Base-by-base conservation (phyloP, 129 eudicot species). In the Centella asiatica region DNA sequence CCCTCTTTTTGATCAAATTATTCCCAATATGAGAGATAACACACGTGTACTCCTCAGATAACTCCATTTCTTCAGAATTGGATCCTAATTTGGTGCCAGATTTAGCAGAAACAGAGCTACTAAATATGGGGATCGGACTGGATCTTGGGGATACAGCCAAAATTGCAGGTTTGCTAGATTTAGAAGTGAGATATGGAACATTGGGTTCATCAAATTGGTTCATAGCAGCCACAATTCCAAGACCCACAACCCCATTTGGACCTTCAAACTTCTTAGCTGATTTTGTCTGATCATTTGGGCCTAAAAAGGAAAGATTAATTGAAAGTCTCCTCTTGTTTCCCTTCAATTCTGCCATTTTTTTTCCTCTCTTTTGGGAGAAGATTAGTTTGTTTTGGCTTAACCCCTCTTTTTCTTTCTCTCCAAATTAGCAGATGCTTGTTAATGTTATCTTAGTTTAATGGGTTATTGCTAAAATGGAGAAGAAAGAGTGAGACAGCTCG, bases 1-100 rank as follows among this genome's bases (percentile, higher is more conserved):
- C 90, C 22, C 73, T 72, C 76, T 83, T 87, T 79, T 80, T 72
- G 34, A 87, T 69, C 62, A 77, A 51, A 68, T 78, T 87, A 29
- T 78, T 72, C 58, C 95, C 95, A 20, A 82, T 69, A 45, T 83
- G 87, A n/a, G 90, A 77, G 19, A 78, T 80, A 61, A 87, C 90
- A 65, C 95, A 83, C 4, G 95, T 87, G 55, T 87, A 87, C 73
- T 83, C 95, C 70, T 87, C 95, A 67, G 70, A 75, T 47, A 76
- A 42, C 88, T 85, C 86, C 65, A 85, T 81, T 26, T 66, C 73
- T 71, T 75, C 65, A 27, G 12, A 69, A 47, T 22, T 36, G 20
- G 52, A 18, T 27, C 44, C 64, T n/a, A 8, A 18, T 44, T 62
- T 73, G 44, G 53, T 69, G 32, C 77, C 72, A 61, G 58, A 42